phyloP scores from a whole-genome alignment of 805 yeast genomes.

The Wickerhamomyces queroliae region DNA sequence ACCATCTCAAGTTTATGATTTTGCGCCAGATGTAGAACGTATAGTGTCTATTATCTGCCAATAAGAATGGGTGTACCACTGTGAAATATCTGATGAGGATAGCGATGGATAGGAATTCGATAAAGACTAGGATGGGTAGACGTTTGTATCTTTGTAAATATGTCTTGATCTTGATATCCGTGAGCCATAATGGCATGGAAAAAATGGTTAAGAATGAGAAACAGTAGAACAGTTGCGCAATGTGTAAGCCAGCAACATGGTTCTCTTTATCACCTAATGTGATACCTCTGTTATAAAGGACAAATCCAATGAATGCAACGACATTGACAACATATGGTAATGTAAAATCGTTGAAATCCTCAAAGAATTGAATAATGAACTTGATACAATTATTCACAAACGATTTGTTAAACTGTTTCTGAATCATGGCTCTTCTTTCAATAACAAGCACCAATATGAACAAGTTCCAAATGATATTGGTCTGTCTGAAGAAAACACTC shows the following conservation, averaged over 20 bases:
- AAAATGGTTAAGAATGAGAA: slow-evolving; percentile 55
- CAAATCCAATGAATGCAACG: slow-evolving; percentile 47
- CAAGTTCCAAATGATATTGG: slow-evolving; percentile 83
- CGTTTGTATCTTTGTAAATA: slow-evolving; percentile 30
- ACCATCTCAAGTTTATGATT: slow-evolving; percentile 44
- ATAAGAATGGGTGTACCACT: slow-evolving; percentile 78
- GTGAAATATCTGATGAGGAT: slow-evolving; percentile 54
- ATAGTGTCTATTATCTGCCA: slow-evolving; percentile 93
- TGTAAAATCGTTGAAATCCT: slow-evolving; percentile 26
- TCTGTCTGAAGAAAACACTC: slow-evolving; percentile 80
- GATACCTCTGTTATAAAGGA: slow-evolving; percentile 71
- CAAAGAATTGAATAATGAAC: slow-evolving; percentile 29
- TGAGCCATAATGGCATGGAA: slow-evolving; percentile 71
- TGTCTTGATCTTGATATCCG: slow-evolving; percentile 30
- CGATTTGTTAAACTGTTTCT: slow-evolving; percentile 31
- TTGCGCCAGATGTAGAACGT: slow-evolving; percentile 80
- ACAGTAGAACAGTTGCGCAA: slow-evolving; percentile 81
- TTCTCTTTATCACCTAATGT: slow-evolving; percentile 90
- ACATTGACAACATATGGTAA: slow-evolving; percentile 52
- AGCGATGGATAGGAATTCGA: slow-evolving; percentile 33
- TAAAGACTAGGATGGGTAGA: slow-evolving; percentile 22
- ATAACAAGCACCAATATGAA: slow-evolving; percentile 51
- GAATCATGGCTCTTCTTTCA: slow-evolving; percentile 41
- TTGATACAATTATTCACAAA: slow-evolving; percentile 34
- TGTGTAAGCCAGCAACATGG: slow-evolving; percentile 65